These are phyloP conservation scores for Neurospora sp. DNA, from an alignment of 495 filamentous ascomycete genomes.

Conservation along the genomic window DNA sequence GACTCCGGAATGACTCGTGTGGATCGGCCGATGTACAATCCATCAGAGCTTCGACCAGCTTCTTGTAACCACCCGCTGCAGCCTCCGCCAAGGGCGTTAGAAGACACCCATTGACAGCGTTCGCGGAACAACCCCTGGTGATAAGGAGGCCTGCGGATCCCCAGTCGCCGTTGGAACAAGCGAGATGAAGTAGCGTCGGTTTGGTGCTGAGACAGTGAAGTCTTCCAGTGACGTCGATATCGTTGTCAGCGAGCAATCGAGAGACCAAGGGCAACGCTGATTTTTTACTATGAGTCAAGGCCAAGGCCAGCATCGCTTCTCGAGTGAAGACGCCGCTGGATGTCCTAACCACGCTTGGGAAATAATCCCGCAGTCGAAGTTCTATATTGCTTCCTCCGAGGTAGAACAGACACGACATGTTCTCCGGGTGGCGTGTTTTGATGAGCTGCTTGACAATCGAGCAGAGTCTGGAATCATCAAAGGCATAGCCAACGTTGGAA, in stretches of 20 bases:
- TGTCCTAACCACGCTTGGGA: not conserved
- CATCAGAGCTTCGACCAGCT: not conserved
- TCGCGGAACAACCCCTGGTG: not conserved
- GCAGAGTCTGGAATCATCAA: not conserved
- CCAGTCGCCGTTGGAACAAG: not conserved
- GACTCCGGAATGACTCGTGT: not conserved
- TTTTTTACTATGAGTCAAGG: not conserved
- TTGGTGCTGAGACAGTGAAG: constrained; percentile 1
- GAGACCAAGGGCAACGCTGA: not conserved
- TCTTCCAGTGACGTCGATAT: not conserved
- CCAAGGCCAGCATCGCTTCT: not conserved
- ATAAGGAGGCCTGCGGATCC: not conserved
- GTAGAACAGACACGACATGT: not conserved
- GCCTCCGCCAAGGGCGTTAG: constrained; percentile 1
- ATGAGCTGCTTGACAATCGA: not conserved
- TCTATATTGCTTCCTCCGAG: not conserved
- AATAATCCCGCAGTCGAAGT: not conserved
- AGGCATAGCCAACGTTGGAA: not conserved
- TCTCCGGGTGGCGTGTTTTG: not conserved
- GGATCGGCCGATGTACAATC: constrained; percentile 1
- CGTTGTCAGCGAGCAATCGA: not conserved
- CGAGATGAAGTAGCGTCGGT: constrained; percentile 2
- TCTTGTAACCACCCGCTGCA: not conserved
- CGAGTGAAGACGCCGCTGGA: not conserved
- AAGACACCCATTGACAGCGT: not conserved